Evolutionary conservation across 805 yeast genomes (phyloP).

Genomic region (Kodamaea jinghongensis): DNA sequence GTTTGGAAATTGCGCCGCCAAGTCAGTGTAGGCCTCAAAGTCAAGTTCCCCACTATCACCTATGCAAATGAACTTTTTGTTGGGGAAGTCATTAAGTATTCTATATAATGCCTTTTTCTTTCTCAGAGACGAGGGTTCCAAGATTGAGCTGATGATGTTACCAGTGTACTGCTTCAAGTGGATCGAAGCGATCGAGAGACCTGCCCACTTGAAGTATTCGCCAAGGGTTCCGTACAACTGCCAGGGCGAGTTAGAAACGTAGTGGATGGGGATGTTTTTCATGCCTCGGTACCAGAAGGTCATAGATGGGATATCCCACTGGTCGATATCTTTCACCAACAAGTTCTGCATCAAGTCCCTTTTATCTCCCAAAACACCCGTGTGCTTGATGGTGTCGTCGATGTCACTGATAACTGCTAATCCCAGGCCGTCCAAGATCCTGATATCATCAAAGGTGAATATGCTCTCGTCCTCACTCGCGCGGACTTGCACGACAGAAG

Average conservation of each 20-base stretch:
- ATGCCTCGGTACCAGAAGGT: constrained; percentile 59
- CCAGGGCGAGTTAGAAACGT: constrained; percentile 95
- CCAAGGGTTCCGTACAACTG: constrained; percentile 66
- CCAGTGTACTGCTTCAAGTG: constrained; percentile 89
- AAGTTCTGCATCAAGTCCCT: constrained; percentile 78
- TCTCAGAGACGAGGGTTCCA: constrained; percentile 84
- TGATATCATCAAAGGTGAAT: constrained; percentile 44
- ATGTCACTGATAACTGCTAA: constrained; percentile 82
- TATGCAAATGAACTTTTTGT: constrained; percentile 73
- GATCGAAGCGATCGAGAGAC: constrained; percentile 76
- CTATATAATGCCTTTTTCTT: constrained; percentile 64
- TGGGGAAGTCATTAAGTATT: constrained; percentile 70
- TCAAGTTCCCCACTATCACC: constrained; percentile 98
- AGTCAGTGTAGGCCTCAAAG: constrained; percentile 80
- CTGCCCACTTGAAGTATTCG: constrained; percentile 52
- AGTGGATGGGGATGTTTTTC: constrained; percentile 65
- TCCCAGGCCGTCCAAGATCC: constrained; percentile 46
- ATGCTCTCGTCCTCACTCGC: constrained; percentile 48
- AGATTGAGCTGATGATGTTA: constrained; percentile 70
- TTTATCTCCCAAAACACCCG: constrained; percentile 89
- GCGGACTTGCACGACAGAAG: constrained; percentile 54
- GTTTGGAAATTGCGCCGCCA: constrained; percentile 60
- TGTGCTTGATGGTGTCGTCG: constrained; percentile 88
- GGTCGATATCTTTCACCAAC: constrained; percentile 59
- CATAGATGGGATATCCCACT: constrained; percentile 75